These are phyloP conservation scores for Sporothrix variecibatus DNA, from an alignment of 2,329 filamentous ascomycete genomes.

Conservation along the genomic window DNA sequence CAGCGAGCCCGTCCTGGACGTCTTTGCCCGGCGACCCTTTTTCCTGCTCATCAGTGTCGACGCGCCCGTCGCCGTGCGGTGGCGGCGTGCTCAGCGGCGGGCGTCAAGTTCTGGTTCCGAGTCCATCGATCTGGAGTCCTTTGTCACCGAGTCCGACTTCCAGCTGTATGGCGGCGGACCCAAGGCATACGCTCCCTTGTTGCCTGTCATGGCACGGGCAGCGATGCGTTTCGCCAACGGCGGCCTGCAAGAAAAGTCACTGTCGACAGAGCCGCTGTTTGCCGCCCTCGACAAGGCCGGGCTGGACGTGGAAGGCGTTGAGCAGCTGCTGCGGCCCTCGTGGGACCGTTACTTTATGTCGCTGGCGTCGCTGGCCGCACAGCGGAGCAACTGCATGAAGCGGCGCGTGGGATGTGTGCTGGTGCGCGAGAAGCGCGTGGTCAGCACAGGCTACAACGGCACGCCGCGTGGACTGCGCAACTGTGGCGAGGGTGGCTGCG, in stretches of 20 bases:
- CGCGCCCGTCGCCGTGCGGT: slow-evolving; percentile 81
- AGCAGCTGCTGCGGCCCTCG: slow-evolving; percentile 73
- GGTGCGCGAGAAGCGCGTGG: slow-evolving; percentile 80
- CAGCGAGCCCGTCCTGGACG: slow-evolving; percentile 71
- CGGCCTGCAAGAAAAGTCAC: slow-evolving; percentile 45
- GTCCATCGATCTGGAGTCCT: slow-evolving; percentile 50
- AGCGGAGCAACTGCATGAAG: slow-evolving; percentile 97
- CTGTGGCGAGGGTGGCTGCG: slow-evolving; percentile 90
- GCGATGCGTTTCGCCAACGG: slow-evolving; percentile 84
- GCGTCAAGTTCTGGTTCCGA: slow-evolving; percentile 20
- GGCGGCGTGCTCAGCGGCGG: slow-evolving; percentile 67
- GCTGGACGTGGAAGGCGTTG: slow-evolving; percentile 64
- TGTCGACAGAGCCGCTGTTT: slow-evolving; percentile 70
- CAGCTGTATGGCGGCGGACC: slow-evolving; percentile 68
- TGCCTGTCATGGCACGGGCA: slow-evolving; percentile 77
- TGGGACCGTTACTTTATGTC: slow-evolving; percentile 99
- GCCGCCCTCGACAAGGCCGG: slow-evolving; percentile 72
- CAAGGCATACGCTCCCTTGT: slow-evolving; percentile 56
- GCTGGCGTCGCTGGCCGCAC: slow-evolving; percentile 85
- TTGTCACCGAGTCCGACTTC: slow-evolving; percentile 63
- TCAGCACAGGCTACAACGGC: slow-evolving; percentile 96
- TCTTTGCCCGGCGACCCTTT: slow-evolving; percentile 78
- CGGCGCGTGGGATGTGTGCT: slow-evolving; percentile 92
- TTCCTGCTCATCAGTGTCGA: slow-evolving; percentile 92
- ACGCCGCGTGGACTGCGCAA: slow-evolving; percentile 88